Base-by-base conservation (phyloP, 2,329 filamentous ascomycete species). In the Hymenoscyphus repandus region DNA sequence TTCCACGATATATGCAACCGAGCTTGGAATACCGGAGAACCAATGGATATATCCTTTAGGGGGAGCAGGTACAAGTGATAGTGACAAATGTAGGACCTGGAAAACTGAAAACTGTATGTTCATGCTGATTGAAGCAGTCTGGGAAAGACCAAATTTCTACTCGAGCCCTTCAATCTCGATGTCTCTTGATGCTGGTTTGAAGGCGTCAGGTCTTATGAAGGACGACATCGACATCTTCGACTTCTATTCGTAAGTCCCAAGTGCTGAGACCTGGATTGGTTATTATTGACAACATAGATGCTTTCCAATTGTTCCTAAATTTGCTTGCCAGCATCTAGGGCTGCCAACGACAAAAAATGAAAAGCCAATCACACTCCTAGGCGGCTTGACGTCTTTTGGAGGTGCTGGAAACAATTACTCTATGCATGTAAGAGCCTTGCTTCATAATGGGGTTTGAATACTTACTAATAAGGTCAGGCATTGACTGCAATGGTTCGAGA, bases 331-430 rank as follows among this genome's bases (percentile, higher is more conserved):
- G 2, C 80, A 86, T 63, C 72, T 87, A 0, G 74, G 73, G 0
- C 61, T 86, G 1, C 70, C 77, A 0, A 68, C 78, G 0, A 65
- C 65, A 0, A 64, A 70, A 1, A 61, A 70, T 1, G 30, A 65
- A 1, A 82, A 79, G 54, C 74, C 78, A 0, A 72, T 85, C 17
- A 85, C 80, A 0, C 65, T 86, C 0, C 70, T 87, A 0, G 83
- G 83, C 0, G 83, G 83, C 0, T 60, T 88, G 47, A 86, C 83
- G 4, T 83, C 77, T 1, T 87, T 87, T 52, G 83, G 84, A 0
- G 84, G 83, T 0, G 83, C 84, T 5, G 83, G 83, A 0, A 87
- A 87, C 55, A 86, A 86, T 49, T 87, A 87, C 53, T 83, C 80
- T 0, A 80, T 86, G 75, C 83, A 87, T 68, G 81, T 77, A 65